Evolutionary conservation across 1,284 basidiomycete genomes (phyloP), one percentile per base, ranked within the genome.

Genomic region (Xanthoconium separans): DNA sequence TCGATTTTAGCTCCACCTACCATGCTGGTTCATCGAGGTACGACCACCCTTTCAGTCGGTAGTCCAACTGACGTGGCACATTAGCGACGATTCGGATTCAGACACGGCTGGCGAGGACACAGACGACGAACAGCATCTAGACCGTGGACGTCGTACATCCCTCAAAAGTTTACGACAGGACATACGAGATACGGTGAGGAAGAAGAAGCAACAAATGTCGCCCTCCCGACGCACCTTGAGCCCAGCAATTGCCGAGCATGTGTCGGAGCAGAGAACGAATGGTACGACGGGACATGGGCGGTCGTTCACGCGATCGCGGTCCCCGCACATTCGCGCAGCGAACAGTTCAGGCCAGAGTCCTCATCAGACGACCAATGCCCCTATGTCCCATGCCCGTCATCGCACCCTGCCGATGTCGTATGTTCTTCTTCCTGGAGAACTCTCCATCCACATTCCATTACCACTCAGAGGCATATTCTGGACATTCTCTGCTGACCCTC

Each of bases 1-100:
- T 83, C 59, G 89, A 84, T 60, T 84, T 89, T 84, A 91, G 87
- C 63, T 90, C 89, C n/a, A 91, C 89, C 62, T 91, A 91, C 70
- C 85, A 89, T 57, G 89, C 84, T 18, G 89, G 89, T 34, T 87
- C 87, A 29, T 91, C 89, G 15, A 82, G 85, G 86, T 87, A 59
- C 44, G 74, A 56, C 53, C 41, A 30, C 44, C 29, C 6, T 42
- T 20, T 30, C 31, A 41, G 46, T 43, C 22, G 30, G 49, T 10
- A 50, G 36, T 45, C 43, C 29, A 29, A 40, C 55, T 64, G 36
- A 69, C 40, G 8, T 15, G 22, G 18, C 16, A 16, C 13, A 33
- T n/a, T 29, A 73, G 71, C 24, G 63, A 71, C 11, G 57, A 68
- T 46, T 71, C 66, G 8, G 70, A 62, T 22, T 50, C 57, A 6